A percentile compares a stretch with the other conserved stretches of the same genome.
phyloP scores from a whole-genome alignment of 768 basidiomycete species.

The Stropharia rugosoannulata region DNA sequence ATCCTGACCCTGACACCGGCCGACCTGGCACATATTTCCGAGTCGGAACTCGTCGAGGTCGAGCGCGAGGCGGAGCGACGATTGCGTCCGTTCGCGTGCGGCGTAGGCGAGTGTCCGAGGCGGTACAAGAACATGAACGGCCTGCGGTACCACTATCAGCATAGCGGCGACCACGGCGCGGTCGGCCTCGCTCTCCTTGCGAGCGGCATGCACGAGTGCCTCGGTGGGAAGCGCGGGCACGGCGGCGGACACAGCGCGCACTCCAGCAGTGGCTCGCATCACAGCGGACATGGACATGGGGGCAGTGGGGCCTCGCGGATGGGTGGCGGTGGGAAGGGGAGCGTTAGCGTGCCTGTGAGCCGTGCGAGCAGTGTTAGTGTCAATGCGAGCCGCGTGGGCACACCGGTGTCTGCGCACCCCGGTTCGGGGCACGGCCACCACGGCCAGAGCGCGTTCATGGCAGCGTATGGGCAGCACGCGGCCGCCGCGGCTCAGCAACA shows the following conservation, averaged over 20 bases:
- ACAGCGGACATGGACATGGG: not conserved
- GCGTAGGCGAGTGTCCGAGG: constrained; percentile 82
- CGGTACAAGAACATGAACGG: constrained; percentile 99
- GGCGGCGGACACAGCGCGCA: not conserved
- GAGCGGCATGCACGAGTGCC: constrained; percentile 58
- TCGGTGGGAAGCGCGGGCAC: constrained; percentile 24
- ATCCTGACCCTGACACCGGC: constrained; percentile 28
- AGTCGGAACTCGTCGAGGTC: constrained; percentile 67
- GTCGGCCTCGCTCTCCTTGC: constrained; percentile 84
- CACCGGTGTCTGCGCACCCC: constrained; percentile 37
- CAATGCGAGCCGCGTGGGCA: constrained; percentile 32
- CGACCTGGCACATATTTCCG: constrained; percentile 50
- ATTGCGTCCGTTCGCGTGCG: constrained; percentile 84
- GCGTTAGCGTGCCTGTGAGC: constrained; percentile 34
- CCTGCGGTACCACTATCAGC: constrained; percentile 93
- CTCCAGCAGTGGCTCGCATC: constrained; percentile 2
- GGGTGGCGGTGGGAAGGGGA: constrained; percentile 15
- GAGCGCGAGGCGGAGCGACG: constrained; percentile 85
- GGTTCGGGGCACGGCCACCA: constrained; percentile 32
- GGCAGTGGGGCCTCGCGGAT: constrained; percentile 2
- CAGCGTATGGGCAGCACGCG: constrained; percentile 24
- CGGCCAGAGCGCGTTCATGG: constrained; percentile 30
- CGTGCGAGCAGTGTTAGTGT: constrained; percentile 27
- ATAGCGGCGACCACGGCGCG: constrained; percentile 93
- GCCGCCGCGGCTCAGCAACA: constrained; percentile 24